These are phyloP conservation scores for Penicillium longicatenatum DNA, from an alignment of 495 filamentous ascomycete genomes.

Conservation along the genomic window DNA sequence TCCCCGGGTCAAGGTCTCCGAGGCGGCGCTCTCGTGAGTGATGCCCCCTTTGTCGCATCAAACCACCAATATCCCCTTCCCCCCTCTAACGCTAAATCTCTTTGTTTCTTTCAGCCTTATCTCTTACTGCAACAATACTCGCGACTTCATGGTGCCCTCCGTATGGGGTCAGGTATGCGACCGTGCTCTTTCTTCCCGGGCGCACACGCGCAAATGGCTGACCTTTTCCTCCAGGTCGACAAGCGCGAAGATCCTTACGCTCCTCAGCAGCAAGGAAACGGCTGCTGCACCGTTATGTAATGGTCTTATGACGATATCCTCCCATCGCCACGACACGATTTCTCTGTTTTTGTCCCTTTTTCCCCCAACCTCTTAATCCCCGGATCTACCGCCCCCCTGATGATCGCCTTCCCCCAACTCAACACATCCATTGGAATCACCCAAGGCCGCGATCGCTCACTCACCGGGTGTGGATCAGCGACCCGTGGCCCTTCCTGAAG, in stretches of 20 bases:
- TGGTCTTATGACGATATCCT: constrained; percentile 35
- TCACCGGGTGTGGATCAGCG: constrained; percentile 20
- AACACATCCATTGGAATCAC: constrained; percentile 15
- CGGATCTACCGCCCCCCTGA: constrained; percentile 1
- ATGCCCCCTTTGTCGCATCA: constrained; percentile 7
- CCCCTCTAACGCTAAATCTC: constrained; percentile 13
- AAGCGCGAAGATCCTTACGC: constrained; percentile 96
- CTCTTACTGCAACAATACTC: constrained; percentile 91
- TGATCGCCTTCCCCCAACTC: constrained; percentile 1
- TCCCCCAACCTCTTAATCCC: constrained; percentile 6
- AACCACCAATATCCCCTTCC: neutral
- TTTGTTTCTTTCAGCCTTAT: constrained; percentile 68
- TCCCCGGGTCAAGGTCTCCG: constrained; percentile 91
- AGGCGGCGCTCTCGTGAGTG: constrained; percentile 87
- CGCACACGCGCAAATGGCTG: constrained; percentile 17
- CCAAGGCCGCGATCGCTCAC: constrained; percentile 21
- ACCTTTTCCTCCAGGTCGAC: constrained; percentile 59
- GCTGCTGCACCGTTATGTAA: constrained; percentile 96
- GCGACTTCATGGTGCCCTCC: constrained; percentile 98
- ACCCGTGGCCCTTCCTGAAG: constrained; percentile 19
- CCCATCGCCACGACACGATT: constrained; percentile 40
- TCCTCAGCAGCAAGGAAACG: constrained; percentile 75
- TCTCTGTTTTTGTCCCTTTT: constrained; percentile 11
- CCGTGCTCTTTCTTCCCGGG: constrained; percentile 8
- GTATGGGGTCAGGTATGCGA: constrained; percentile 86